phyloP scores from a whole-genome alignment of 768 basidiomycete genomes.

The Rhizopogon vulgaris region DNA sequence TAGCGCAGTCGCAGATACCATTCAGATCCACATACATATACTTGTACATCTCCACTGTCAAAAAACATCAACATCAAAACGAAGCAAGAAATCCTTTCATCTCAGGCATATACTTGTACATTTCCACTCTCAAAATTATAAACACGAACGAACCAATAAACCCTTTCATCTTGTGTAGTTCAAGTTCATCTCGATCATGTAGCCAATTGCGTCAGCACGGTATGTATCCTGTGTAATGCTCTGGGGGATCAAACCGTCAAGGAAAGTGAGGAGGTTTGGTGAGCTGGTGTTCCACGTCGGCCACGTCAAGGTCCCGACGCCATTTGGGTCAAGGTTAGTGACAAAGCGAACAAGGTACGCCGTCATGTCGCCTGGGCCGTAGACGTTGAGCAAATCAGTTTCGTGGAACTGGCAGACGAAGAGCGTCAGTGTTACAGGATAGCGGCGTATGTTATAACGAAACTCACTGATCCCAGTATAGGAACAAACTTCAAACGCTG shows the following conservation, averaged over 20 bases:
- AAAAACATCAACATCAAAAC: too few species aligned
- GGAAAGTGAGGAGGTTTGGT: constrained; percentile 14
- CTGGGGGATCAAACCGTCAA: constrained; percentile 11
- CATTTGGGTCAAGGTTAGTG: too few species aligned
- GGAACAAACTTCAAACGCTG: constrained; percentile 40
- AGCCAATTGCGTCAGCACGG: constrained; percentile 10
- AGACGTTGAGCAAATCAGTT: constrained; percentile 25
- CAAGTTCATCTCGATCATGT: constrained; percentile 4
- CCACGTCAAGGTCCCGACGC: constrained; percentile 9
- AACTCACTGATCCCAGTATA: constrained; percentile 38
- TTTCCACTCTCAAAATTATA: too few species aligned
- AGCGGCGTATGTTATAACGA: neutral
- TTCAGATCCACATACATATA: too few species aligned
- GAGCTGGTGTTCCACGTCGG: constrained; percentile 11
- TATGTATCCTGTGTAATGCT: constrained; percentile 17
- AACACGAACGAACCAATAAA: too few species aligned
- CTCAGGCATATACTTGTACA: too few species aligned
- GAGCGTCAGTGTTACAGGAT: too few species aligned
- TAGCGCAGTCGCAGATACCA: too few species aligned
- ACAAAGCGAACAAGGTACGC: neutral
- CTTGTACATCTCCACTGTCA: too few species aligned
- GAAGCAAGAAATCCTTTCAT: too few species aligned
- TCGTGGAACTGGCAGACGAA: constrained; percentile 28
- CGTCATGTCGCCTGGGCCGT: constrained; percentile 4
- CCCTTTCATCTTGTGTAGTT: constrained; percentile 5